Base-by-base conservation (phyloP, 345 rosid species). In the Dipteronia dyeriana region DNA sequence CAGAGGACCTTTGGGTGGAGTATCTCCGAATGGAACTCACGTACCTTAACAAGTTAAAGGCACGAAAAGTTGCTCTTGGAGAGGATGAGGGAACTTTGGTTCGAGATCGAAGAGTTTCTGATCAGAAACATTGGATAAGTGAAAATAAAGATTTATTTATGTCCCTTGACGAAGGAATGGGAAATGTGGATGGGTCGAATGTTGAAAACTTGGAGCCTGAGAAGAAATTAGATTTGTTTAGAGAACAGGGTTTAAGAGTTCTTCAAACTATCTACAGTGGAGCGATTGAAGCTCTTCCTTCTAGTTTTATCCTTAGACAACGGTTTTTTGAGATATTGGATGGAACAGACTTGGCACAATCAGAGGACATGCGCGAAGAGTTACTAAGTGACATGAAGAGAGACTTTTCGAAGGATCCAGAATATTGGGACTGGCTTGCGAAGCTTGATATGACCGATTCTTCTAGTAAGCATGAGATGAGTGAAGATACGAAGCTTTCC, bases 351-450 rank as follows among this genome's bases (percentile, higher is more conserved):
- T 79, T 91, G 89, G 87, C 92, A 2, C 86, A 86, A 79, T 88
- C 97, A 2, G 87, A 87, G 68, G 92, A 88, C 60, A 82, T 92
- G 84, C 89, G 78, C 5, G 45, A 88, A 39, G 79, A 87, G 78
- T 89, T 96, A 62, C 77, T 94, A 16, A 78, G 85, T 87, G 98
- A 91, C 81, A 87, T 94, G 91, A 88, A 86, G 76, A 90, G 90
- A 72, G 97, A 91, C 68, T 94, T 96, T 77, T 88, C 85, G 45
- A 70, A 74, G 53, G 92, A 91, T 39, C 87, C 97, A 9, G 84
- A 84, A 45, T 94, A 89, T 71, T 91, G 99, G 98, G 90, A 96
- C 64, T 92, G 98, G 99, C 97, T 92, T 75, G 97, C 98, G 2
- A 88, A 92, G 76, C 86, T 82, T 80, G 88, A 89, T 82, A 76